Base-by-base conservation (phyloP, 331 rosid species). In the Rosa hybrid region DNA sequence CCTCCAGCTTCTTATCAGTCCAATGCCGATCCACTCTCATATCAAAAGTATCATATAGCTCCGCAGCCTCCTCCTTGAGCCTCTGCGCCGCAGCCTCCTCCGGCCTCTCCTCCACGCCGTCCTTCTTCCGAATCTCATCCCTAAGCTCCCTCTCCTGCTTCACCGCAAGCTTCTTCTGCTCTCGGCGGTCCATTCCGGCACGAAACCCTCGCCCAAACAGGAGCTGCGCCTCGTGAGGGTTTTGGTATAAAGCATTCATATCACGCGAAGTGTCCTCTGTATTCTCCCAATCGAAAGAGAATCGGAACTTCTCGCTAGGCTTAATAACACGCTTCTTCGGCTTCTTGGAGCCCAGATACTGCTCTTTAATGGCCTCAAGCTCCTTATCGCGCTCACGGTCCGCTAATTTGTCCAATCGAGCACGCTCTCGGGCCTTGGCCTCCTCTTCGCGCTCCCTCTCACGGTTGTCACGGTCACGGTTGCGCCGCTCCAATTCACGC, bases 31-130 rank as follows among this genome's bases (percentile, higher is more conserved):
- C 44, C 42, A 64, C 44, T 6, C 10, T 64, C 69, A 13, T 64
- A 6, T 64, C 69, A 0, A 64, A 64, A 64, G 69, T 5, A 64
- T 64, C 69, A 6, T 63, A 63, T 0, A 63, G 18, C 18, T 63
- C 68, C 0, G 97, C 97, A 59, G 97, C 97, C 49, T 88, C 88
- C 56, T 86, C 96, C 82, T 89, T 92, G 6, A 96, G 96, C 80
- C 90, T 93, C 77, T 93, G 91, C 0, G 94, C 46, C 5, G 13
- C 71, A 16, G 46, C 71, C 46, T 65, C 71, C 71, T 25, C 68
- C 17, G 68, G 68, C 68, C 39, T 25, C 68, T 62, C 71, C 71
- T 65, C 71, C 11, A 67, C 23, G 6, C 71, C 23, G 81, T 21
- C 97, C 97, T 0, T 21, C 87, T 89, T 62, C 68, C 68, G 12